phyloP scores from a whole-genome alignment of 2,329 filamentous ascomycete species.

The Corinectria fuckeliana region DNA sequence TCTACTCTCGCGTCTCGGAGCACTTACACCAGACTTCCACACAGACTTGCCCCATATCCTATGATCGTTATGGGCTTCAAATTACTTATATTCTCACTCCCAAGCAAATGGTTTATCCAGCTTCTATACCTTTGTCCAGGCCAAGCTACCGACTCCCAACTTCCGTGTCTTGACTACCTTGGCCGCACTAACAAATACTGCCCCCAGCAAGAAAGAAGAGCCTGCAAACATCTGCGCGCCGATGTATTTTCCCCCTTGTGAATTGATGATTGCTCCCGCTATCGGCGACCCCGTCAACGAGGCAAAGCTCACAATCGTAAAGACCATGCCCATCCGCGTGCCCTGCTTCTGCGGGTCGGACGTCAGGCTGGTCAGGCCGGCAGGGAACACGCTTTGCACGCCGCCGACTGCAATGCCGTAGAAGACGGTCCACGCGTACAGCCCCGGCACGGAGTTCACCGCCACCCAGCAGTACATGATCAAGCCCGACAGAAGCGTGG shows the following conservation, averaged over 20 bases:
- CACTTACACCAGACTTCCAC: no score
- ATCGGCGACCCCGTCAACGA: slow-evolving; percentile 47
- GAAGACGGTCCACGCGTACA: slow-evolving; percentile 33
- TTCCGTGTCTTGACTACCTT: slow-evolving; percentile 19
- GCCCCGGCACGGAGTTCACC: slow-evolving; percentile 20
- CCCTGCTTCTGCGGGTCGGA: slow-evolving; percentile 47
- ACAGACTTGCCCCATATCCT: no score
- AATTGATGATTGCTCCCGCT: slow-evolving; percentile 32
- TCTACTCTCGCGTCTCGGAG: no score
- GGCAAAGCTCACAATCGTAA: slow-evolving; percentile 46
- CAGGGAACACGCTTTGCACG: slow-evolving; percentile 37
- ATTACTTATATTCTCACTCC: no score
- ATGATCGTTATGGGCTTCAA: no score
- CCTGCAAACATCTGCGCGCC: slow-evolving; percentile 33
- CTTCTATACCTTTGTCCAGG: neutral
- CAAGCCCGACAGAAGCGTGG: slow-evolving; percentile 36
- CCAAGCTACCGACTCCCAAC: slow-evolving; percentile 1
- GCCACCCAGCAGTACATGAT: slow-evolving; percentile 37
- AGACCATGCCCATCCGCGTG: slow-evolving; percentile 49
- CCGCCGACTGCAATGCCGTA: slow-evolving; percentile 30
- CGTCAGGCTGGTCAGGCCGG: slow-evolving; percentile 45
- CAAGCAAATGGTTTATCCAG: no score
- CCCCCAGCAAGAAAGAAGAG: slow-evolving; percentile 19
- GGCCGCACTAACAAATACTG: slow-evolving; percentile 19
- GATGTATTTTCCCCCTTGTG: slow-evolving; percentile 21